These are phyloP conservation scores for Dictyostelium citrinum DNA, from an alignment of 78 protist species.

Conservation along the genomic window DNA sequence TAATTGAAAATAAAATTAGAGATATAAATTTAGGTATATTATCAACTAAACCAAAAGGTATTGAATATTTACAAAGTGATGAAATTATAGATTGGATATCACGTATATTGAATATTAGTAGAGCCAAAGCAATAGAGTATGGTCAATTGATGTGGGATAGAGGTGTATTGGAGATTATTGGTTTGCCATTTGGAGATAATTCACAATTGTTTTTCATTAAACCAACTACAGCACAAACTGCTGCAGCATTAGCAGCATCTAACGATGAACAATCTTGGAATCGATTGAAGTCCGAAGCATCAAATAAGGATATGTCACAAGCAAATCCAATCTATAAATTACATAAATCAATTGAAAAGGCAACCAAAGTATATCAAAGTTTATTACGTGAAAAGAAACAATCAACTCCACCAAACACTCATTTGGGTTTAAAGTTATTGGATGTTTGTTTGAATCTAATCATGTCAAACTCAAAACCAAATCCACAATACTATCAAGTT, in stretches of 20 bases:
- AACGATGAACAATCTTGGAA: constrained; percentile 39
- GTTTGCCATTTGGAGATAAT: constrained; percentile 43
- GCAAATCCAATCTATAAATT: constrained; percentile 71
- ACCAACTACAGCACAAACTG: background rate
- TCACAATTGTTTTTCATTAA: constrained; percentile 29
- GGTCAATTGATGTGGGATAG: constrained; percentile 71
- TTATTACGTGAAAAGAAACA: constrained; percentile 52
- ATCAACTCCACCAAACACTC: constrained; percentile 36
- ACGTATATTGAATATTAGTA: background rate
- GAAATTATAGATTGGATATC: constrained; percentile 56
- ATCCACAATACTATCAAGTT: constrained; percentile 5
- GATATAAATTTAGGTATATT: constrained; percentile 45
- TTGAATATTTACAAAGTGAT: constrained; percentile 28
- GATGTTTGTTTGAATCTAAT: constrained; percentile 43
- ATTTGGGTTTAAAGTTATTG: constrained; percentile 38
- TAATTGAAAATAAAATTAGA: constrained; percentile 32
- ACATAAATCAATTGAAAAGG: constrained; percentile 66
- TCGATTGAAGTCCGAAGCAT: constrained; percentile 21
- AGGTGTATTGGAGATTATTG: constrained; percentile 55
- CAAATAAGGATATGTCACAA: constrained; percentile 29
- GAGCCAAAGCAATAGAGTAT: constrained; percentile 37
- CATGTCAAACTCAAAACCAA: constrained; percentile 16
- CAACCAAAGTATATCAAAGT: constrained; percentile 64
- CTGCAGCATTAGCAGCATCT: background rate
- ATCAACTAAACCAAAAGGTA: constrained; percentile 41